Evolutionary conservation across 2,329 filamentous ascomycete genomes (phyloP), one percentile per base, ranked within the genome.

Genomic region (Fusarium sp.): DNA sequence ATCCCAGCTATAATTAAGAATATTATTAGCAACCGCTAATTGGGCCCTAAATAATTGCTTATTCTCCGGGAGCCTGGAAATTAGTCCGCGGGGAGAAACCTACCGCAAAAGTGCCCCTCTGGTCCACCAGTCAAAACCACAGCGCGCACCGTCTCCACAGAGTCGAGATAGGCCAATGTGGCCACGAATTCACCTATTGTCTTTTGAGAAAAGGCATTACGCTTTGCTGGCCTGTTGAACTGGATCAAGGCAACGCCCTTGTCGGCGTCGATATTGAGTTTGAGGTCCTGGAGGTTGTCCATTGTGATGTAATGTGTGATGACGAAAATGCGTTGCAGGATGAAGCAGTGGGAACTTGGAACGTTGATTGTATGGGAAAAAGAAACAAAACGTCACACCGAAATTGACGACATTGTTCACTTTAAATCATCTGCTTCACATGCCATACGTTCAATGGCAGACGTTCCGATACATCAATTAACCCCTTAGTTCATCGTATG

Each of bases 91-190:
- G 19, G 7, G 2, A 46, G 32, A 33, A 28, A 62, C 65, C 15
- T 69, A 68, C 65, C 65, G 37, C 65, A 68, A n/a, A 68, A 68
- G 22, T 54, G 65, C 0, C 65, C 65, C 45, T 55, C 55, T 26
- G 65, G 56, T 19, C 66, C 65, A 24, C 65, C 65, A 28, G 55
- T 69, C n/a, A 68, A 9, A 33, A 68, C 30, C 0, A 69, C 61
- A 5, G 48, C 44, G 13, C 65, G 65, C 11, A 68, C 61, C 0
- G 40, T 37, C 17, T 62, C 43, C 22, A 48, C 43, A 6, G 47
- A 52, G 32, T 68, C 65, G 4, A 68, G 65, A 10, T 69, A 40
- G 19, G 41, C 48, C 10, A 68, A 39, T 28, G 53, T 59, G 2
- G 51, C 13, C 5, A 68, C 65, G 13, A 68, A 35, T 15, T 68